phyloP scores from a whole-genome alignment of 176 grass and related monocot species.

The Rhipidocladum racemiflorum region DNA sequence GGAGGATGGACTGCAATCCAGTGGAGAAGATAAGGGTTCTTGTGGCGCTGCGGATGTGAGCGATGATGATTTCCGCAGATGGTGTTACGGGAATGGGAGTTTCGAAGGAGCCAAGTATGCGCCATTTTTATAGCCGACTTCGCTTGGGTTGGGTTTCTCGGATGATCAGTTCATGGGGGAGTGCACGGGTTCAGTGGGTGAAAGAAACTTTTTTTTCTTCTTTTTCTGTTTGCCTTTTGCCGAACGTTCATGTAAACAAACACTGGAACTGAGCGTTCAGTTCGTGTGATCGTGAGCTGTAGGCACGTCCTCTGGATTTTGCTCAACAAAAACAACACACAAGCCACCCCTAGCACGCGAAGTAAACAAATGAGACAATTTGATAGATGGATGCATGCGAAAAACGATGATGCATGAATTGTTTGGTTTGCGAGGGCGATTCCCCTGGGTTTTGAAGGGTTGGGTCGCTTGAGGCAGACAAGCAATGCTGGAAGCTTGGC shows the following conservation, averaged over 20 bases:
- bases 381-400: background rate
- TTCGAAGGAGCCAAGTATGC: background rate
- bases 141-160: background rate
- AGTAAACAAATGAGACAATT: background rate
- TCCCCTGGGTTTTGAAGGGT: background rate
- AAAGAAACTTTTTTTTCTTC: background rate
- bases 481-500: background rate
- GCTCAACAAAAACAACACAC: background rate
- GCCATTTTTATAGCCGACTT: background rate
- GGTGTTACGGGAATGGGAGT: background rate
- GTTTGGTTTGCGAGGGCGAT: background rate
- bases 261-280: background rate
- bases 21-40: constrained; percentile 30
- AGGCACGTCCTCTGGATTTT: background rate
- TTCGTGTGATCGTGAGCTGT: background rate
- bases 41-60: constrained; percentile 9
- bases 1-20: constrained; percentile 23
- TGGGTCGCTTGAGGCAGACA: background rate
- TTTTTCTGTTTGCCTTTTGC: background rate
- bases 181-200: background rate
- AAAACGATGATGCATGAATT: background rate
- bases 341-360: background rate
- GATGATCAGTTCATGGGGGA: constrained; percentile 1
- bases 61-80: background rate
- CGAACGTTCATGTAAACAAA: background rate